Base-by-base conservation (phyloP, 2,329 filamentous ascomycete species). In the Stachybotrys chartarum region DNA sequence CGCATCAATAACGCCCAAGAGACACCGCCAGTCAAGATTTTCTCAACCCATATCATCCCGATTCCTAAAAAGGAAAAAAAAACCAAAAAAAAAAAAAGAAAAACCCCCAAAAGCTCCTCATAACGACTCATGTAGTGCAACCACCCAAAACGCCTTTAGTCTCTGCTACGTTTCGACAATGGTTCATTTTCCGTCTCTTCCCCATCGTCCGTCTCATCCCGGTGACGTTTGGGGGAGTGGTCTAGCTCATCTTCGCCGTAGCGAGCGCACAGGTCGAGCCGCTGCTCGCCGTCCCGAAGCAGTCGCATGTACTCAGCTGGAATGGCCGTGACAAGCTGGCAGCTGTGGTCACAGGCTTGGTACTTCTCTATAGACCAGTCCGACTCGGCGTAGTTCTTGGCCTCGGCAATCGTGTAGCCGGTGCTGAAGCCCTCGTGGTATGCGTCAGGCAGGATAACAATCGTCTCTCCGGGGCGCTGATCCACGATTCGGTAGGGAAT, bases 401-500 rank as follows among this genome's bases (percentile, higher is more conserved):
- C 71, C 55, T 73, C 71, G 4, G 71, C 71, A 50, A 73, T 66
- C 44, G 70, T 73, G 54, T 73, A 73, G 0, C 71, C 71, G n/a
- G 70, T 72, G 60, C 71, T 73, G 56, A 73, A 73, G 3, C 71
- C 71, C 56, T 73, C 69, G 54, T 73, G 71, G 51, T 73, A 73
- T 5, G 71, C 71, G 54, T 73, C 71, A 1, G 71, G 71, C 7
- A 73, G 59, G 49, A 73, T 70, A 44, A 73, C 71, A 44, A 73
- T 70, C 8, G 71, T 73, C 60, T 73, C 71, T 7, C 70, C 71
- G 6, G 71, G 69, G 1, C 69, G 65, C 53, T 73, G 71, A 42
- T 73, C 71, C 52, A 73, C 64, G 53, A 73, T 66, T 11, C 70
- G 68, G 55, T 65, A 70, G 0, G 70, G 71, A 7, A 73, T 70